Evolutionary conservation across 2,329 filamentous ascomycete species (phyloP), one percentile per base, ranked within the genome.

Genomic region (Cladophialophora immunda): DNA sequence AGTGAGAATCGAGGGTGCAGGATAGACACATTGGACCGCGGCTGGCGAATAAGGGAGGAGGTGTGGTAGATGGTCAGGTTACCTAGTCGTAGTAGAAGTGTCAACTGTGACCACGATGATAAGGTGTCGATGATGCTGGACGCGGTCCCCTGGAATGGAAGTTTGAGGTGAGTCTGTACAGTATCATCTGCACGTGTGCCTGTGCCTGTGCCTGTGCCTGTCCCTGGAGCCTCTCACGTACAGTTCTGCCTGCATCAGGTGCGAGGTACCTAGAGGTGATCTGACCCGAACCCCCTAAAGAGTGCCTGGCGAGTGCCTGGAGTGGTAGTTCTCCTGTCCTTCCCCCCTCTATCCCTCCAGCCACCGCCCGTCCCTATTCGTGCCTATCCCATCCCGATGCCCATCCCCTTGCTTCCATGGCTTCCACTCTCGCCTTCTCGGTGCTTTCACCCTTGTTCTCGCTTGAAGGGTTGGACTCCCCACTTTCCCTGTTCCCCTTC

Each of bases 1-100:
- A 69, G 58, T 69, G 61, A 65, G 29, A 57, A 58, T 55, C 32
- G 58, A 19, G 25, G n/a, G 60, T 27, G 41, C 56, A 38, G 52
- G 47, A 62, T n/a, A 29, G 19, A 30, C 27, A 57, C 13, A 53
- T 36, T 11, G 55, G 29, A 9, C 27, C 19, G 50, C 50, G 50
- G 50, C n/a, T 59, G 17, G 17, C 8, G n/a, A 41, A 11, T n/a
- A 19, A 5, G n/a, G n/a, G n/a, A 41, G 4, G n/a, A 19, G 34
- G 29, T 30, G 29, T 8, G 29, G 32, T 34, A 34, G 32, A 34
- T 3, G 36, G 29, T 30, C 58, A 61, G 45, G 25, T 61, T 5
- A 8, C 15, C n/a, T 15, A 41, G n/a, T 41, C 38, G 38, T 15
- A 41, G n/a, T 41, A 15, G 38, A 41, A 17, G 4, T n/a, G 38